Evolutionary conservation across 257 asterid species (phyloP), one percentile per base, ranked within the genome.

Genomic region (Datura wrightii): DNA sequence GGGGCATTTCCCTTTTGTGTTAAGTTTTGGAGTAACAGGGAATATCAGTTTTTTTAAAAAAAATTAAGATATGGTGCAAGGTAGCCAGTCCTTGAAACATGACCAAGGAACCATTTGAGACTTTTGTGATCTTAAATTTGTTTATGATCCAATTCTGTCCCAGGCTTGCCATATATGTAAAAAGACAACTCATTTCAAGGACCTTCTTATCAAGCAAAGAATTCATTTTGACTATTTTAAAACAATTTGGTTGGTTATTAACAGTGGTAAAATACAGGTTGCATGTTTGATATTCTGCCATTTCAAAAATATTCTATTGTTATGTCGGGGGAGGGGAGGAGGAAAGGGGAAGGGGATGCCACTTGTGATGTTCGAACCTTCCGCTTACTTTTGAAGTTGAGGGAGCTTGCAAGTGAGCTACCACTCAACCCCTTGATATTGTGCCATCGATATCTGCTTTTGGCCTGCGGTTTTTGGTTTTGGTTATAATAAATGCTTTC

Each of bases 401-500:
- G 44, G 82, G 63, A 6, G 62, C 14, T 76, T 3, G 42, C 62
- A 50, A 50, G 62, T 76, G 46, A 76, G 82, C 82, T 52, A 31
- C 63, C 63, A 6, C 62, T 31, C 82, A 50, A 50, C 63, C 48
- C 46, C 46, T 76, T 50, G 62, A 50, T 76, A 31, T 50, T 76
- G 46, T 52, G 48, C 63, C 63, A 50, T 52, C 37, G 31, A 2
- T 78, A 16, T 76, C 31, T 78, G 63, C 63, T 31, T 78, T 34
- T 1, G 15, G 8, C 19, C 7, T 48, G 18, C 3, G 8, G 2
- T 78, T 31, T 78, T 74, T 39, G 52, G 31, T 69, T 74, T 67
- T 76, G 63, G 63, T 78, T 78, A 48, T 78, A 55, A 78, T 78
- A 24, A 31, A 37, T 78, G 48, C 48, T 50, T 78, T 78, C 63